Percentiles rank a stretch among this genome's conserved stretches.
Evolutionary conservation across 1,139 yeast species (phyloP).

Genomic region (Yamadazyma atmosphaerica): DNA sequence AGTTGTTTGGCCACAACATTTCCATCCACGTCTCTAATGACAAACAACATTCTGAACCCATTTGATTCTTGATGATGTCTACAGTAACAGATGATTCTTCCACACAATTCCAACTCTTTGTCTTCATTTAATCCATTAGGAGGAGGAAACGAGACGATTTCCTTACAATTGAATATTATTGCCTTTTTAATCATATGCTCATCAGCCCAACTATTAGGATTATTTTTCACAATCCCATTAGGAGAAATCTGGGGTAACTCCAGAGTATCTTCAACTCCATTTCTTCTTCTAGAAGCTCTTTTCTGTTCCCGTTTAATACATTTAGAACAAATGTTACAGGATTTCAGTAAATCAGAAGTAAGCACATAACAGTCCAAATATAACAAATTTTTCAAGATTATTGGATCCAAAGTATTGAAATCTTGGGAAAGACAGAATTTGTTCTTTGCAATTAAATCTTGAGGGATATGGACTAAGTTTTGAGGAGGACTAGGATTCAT

Average conservation of each 20-base stretch:
- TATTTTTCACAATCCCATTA: conserved; percentile 33
- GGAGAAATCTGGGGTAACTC: conserved; percentile 12
- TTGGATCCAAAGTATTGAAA: conserved; percentile 42
- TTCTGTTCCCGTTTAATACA: conserved; percentile 92
- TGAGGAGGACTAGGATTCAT: conserved; percentile 76
- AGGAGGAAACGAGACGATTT: conserved; percentile 74
- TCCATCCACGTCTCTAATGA: conserved; percentile 60
- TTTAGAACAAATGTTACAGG: conserved; percentile 79
- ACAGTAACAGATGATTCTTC: conserved; percentile 92
- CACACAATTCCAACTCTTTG: conserved; percentile 67
- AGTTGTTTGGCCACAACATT: conserved; percentile 70
- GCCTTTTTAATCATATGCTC: conserved; percentile 75
- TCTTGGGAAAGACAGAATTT: conserved; percentile 66
- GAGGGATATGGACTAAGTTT: conserved; percentile 72
- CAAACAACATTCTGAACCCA: conserved; percentile 77
- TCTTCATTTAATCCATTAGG: conserved; percentile 46
- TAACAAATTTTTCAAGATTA: conserved; percentile 52
- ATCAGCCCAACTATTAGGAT: conserved; percentile 70
- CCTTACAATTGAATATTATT: conserved; percentile 87
- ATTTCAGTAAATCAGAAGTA: conserved; percentile 50
- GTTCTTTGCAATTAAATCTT: conserved; percentile 84
- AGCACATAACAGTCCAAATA: conserved; percentile 68
- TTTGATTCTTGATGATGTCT: conserved; percentile 86
- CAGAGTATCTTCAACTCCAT: conserved; percentile 39
- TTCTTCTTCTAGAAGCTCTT: conserved; percentile 85